Percentiles rank a stretch among this genome's conserved stretches.
Evolutionary conservation across 106 monocot genomes (phyloP).

Genomic region (Dendrobium huoshanense): DNA sequence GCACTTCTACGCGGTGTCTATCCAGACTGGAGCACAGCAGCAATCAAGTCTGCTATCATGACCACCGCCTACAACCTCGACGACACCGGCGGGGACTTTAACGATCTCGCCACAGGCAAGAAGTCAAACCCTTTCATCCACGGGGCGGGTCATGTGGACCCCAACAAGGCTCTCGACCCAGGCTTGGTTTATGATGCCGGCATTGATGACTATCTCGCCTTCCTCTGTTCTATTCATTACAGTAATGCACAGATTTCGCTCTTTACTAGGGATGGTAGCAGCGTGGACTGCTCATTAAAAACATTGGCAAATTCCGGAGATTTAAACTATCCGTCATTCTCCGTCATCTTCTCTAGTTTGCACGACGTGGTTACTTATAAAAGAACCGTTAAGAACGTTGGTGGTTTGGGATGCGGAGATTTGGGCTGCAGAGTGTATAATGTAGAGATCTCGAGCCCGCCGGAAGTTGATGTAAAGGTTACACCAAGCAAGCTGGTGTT

Average conservation of each 20-base stretch:
- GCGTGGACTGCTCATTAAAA: constrained; percentile 9
- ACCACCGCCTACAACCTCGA: constrained; percentile 31
- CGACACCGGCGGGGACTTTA: constrained; percentile 21
- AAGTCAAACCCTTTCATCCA: constrained; percentile 4
- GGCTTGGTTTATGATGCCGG: constrained; percentile 29
- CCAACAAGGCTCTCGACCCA: constrained; percentile 27
- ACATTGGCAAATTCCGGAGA: constrained; percentile 17
- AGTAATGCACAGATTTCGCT: constrained; percentile 41
- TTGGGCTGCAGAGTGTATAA: background rate
- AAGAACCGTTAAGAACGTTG: constrained; percentile 20
- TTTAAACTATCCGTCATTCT: constrained; percentile 38
- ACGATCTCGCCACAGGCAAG: constrained; percentile 13
- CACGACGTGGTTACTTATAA: background rate
- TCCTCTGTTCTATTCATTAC: constrained; percentile 36
- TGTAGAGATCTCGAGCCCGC: background rate
- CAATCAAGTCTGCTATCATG: constrained; percentile 31
- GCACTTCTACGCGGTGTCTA: constrained; percentile 28
- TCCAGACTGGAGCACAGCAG: constrained; percentile 36
- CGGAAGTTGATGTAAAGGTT: background rate
- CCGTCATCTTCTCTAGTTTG: constrained; percentile 18
- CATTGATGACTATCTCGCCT: constrained; percentile 22
- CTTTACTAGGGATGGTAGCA: constrained; percentile 16
- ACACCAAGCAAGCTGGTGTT: constrained; percentile 11
- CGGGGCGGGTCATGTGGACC: constrained; percentile 30
- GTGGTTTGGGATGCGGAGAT: background rate